phyloP scores from a whole-genome alignment of 208 protist genomes.

The Leptomonas pyrrhocoris region DNA sequence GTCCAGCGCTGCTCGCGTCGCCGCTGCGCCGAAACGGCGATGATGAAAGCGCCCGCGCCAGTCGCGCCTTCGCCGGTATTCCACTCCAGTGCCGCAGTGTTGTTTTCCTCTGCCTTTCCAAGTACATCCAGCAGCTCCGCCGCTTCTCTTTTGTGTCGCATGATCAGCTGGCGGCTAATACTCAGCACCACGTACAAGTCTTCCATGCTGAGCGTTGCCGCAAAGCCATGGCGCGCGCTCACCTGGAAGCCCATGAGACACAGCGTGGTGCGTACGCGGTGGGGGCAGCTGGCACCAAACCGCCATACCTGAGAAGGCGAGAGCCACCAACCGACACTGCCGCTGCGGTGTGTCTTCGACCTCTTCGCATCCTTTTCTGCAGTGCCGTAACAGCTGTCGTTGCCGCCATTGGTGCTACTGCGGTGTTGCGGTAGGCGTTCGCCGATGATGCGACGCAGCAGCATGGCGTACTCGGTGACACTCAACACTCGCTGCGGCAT shows the following conservation, averaged over 20 bases:
- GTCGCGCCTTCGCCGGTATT: not conserved
- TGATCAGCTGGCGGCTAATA: conserved; percentile 39
- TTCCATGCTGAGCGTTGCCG: conserved; percentile 51
- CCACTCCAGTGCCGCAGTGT: too few species aligned
- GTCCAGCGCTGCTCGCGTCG: conserved; percentile 11
- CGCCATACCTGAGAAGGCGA: conserved; percentile 75
- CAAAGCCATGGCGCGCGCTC: conserved; percentile 33
- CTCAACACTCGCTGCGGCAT: conserved; percentile 48
- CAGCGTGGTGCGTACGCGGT: conserved; percentile 46
- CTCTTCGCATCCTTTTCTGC: not conserved
- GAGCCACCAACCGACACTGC: conserved; percentile 43
- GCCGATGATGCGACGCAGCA: conserved; percentile 48
- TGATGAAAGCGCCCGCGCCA: not conserved
- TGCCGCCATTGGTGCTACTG: not conserved
- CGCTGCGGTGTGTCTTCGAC: not conserved
- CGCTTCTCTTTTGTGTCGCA: conserved; percentile 1
- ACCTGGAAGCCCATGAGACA: conserved; percentile 71
- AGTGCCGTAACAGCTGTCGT: not conserved
- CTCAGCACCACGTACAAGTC: conserved; percentile 72
- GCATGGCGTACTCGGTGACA: conserved; percentile 59
- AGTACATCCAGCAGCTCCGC: not conserved
- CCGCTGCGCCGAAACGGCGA: not conserved
- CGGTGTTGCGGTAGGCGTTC: conserved; percentile 3
- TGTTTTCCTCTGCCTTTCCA: not conserved
- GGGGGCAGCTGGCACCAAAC: conserved; percentile 35